phyloP scores from a whole-genome alignment of 768 basidiomycete genomes.

The Rhodotorula sphaerocarpa region DNA sequence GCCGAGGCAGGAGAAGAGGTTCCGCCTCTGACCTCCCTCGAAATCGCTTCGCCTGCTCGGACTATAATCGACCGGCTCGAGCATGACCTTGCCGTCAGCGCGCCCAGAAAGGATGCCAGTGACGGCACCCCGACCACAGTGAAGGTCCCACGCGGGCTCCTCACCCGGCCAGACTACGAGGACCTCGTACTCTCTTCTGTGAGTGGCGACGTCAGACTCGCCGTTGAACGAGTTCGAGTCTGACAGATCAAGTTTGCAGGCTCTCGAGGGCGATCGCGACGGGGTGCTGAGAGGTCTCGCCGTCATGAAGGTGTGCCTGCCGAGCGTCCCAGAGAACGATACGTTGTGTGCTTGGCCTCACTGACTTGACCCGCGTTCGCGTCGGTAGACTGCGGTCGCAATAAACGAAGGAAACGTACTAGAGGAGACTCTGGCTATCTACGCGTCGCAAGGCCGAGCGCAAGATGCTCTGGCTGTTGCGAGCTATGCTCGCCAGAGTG shows the following conservation, averaged over 20 bases:
- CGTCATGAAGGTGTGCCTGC: slow-evolving; percentile 50
- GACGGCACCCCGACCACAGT: not conserved
- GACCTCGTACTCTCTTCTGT: slow-evolving; percentile 54
- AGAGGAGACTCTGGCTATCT: slow-evolving; percentile 50
- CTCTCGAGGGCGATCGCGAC: slow-evolving; percentile 48
- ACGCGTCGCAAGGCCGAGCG: slow-evolving; percentile 50
- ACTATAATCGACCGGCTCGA: not conserved
- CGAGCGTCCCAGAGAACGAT: not conserved
- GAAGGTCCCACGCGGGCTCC: slow-evolving; percentile 47
- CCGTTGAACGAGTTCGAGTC: not conserved
- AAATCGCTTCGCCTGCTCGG: not conserved
- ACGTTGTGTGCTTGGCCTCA: too few relatives aligned
- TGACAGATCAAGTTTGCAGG: slow-evolving; percentile 43
- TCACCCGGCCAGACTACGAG: slow-evolving; percentile 53
- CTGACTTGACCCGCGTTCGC: too few relatives aligned
- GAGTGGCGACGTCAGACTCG: slow-evolving; percentile 34
- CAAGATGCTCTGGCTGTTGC: slow-evolving; percentile 50
- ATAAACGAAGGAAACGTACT: slow-evolving; percentile 48
- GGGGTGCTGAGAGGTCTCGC: slow-evolving; percentile 52
- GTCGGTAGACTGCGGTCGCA: too few relatives aligned
- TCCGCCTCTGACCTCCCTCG: not conserved
- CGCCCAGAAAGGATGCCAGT: too few relatives aligned
- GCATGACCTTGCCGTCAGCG: not conserved
- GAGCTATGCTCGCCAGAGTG: slow-evolving; percentile 49
- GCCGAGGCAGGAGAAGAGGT: not conserved